phyloP scores from a whole-genome alignment of 495 filamentous ascomycete genomes.

The Penicillium steckii region DNA sequence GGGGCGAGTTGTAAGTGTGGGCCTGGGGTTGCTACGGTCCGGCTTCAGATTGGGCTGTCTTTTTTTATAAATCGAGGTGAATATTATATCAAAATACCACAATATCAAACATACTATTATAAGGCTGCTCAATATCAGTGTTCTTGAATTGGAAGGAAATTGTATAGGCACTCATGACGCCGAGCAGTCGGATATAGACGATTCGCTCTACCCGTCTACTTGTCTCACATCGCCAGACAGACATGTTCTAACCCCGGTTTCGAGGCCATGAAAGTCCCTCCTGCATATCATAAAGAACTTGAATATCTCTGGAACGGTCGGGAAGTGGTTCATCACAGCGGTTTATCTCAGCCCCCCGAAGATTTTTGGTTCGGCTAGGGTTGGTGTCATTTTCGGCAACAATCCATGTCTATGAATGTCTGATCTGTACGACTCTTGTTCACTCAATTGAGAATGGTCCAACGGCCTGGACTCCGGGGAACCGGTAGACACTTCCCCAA shows the following conservation, averaged over 20 bases:
- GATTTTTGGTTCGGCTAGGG: constrained; percentile 26
- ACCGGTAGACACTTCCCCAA: not conserved
- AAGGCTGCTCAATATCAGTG: not conserved
- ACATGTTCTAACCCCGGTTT: constrained; percentile 2
- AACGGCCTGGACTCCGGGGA: constrained; percentile 4
- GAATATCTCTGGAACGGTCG: constrained; percentile 27
- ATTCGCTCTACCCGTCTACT: not conserved
- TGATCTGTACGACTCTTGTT: not conserved
- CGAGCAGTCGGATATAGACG: constrained; percentile 4
- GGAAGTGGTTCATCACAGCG: constrained; percentile 19
- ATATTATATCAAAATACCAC: not conserved
- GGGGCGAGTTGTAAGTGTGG: not conserved
- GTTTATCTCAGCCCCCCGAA: constrained; percentile 3
- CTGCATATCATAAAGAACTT: constrained; percentile 12
- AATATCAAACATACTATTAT: not conserved
- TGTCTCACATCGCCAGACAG: constrained; percentile 9
- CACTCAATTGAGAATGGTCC: not conserved
- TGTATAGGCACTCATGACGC: too few relatives aligned
- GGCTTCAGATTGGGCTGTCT: constrained; percentile 3
- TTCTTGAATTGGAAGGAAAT: not conserved
- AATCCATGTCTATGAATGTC: constrained; percentile 7
- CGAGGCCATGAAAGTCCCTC: constrained; percentile 16
- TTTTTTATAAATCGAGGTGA: not conserved
- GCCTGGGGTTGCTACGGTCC: constrained; percentile 13
- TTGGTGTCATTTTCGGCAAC: constrained; percentile 17